Conservation (phyloP, 306 rosid species). For the Alnus glutinosa region DNA sequence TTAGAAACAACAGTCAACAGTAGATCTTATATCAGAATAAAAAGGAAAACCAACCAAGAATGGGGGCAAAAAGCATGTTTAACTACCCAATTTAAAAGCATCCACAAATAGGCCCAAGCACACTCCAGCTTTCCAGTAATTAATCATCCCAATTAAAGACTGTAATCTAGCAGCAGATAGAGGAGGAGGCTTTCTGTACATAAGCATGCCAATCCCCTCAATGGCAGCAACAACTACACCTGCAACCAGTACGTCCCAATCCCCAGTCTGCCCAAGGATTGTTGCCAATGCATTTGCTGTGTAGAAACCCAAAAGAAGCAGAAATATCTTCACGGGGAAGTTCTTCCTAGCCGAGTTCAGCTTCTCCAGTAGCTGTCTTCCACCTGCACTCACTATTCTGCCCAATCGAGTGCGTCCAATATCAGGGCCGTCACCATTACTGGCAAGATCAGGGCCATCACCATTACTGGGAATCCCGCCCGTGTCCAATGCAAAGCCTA, state of each 20-base stretch:
- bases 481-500: constrained; percentile 82
- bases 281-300: constrained; percentile 96
- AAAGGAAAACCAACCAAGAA: neutral
- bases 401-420: constrained; percentile 89
- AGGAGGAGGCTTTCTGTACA: constrained; percentile 69
- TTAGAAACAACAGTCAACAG: neutral
- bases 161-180: constrained; percentile 61
- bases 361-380: constrained; percentile 78
- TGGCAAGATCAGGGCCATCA: constrained; percentile 39
- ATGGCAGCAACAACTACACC: constrained; percentile 93
- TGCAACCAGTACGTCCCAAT: constrained; percentile 97
- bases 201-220: constrained; percentile 91
- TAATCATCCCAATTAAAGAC: constrained; percentile 69
- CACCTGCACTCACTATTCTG: constrained; percentile 79
- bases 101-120: constrained; percentile 97
- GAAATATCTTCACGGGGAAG: constrained; percentile 81
- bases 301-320: constrained; percentile 95
- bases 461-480: constrained; percentile 68
- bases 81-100: constrained; percentile 96
- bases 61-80: constrained; percentile 9
- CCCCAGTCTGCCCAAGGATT: constrained; percentile 96
- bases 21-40: neutral
- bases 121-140: constrained; percentile 98
- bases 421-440: constrained; percentile 50
- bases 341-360: constrained; percentile 83